These are phyloP conservation scores for Botrytis tulipae DNA, from an alignment of 2,329 filamentous ascomycete genomes.

Conservation along the genomic window DNA sequence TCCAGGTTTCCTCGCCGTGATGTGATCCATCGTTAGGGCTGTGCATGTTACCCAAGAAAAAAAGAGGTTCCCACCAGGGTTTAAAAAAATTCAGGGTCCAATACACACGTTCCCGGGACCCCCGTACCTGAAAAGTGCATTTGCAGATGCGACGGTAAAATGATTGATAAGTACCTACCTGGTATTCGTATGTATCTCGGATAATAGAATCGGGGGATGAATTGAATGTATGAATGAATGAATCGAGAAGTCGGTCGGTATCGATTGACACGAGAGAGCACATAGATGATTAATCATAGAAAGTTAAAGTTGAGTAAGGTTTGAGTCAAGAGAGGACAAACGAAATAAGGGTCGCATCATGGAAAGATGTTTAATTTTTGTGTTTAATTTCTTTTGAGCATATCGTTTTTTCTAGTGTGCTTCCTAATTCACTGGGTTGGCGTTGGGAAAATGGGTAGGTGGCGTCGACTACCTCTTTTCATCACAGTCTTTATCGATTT, in stretches of 20 bases:
- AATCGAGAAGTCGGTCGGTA: not conserved
- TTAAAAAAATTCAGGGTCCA: not conserved
- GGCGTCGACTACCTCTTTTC: constrained; percentile 1
- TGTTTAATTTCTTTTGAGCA: not conserved
- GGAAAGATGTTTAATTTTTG: not conserved
- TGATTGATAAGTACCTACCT: not conserved
- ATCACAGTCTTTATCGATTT: not conserved
- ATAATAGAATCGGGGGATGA: not conserved
- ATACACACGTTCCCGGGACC: not conserved
- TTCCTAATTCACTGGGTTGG: not conserved
- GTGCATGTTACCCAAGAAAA: not conserved
- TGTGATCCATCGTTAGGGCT: constrained; percentile 21
- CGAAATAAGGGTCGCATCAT: not conserved
- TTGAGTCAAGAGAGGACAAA: not conserved
- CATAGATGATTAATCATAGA: not conserved
- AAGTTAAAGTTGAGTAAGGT: not conserved
- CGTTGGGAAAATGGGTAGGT: not conserved
- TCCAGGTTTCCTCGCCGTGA: constrained; percentile 7
- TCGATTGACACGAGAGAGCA: not conserved
- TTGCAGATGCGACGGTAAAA: not conserved
- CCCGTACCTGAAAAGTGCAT: not conserved
- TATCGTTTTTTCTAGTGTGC: not conserved
- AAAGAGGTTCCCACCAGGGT: not conserved
- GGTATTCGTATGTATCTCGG: not conserved
- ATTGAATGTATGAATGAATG: not conserved